Evolutionary conservation across 2,329 filamentous ascomycete genomes (phyloP), one percentile per base, ranked within the genome.

Genomic region (Pestalotiopsis sp.): DNA sequence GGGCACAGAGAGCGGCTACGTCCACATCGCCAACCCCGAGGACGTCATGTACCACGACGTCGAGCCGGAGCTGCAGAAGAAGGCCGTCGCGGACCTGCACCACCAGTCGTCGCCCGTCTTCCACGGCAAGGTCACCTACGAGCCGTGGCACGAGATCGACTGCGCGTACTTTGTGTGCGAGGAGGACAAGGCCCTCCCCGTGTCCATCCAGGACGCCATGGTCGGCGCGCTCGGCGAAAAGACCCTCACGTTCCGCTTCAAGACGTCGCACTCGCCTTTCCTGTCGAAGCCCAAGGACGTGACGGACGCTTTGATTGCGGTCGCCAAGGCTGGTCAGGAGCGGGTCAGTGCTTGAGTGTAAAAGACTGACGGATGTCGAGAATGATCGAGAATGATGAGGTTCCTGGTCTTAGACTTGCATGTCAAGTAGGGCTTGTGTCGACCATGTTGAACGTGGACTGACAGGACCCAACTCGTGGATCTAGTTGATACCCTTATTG

Each of bases 31-130:
- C 23, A 66, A 64, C 3, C 71, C 71, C 12, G 69, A 69, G 49
- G 67, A 70, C 13, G 66, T 70, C 62, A 71, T 73, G 56, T 73
- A 73, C 65, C 70, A 73, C 67, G 72, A 73, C 60, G 70, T 73
- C n/a, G 39, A 63, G 17, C 63, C 67, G 12, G 70, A 68, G 12
- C 60, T 69, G 38, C 66, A 62, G 20, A 65, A 70, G 67, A 49
- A 64, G 6, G 67, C 69, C 56, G 66, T 73, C 9, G 27, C 69
- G 20, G 66, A 64, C 27, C 70, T 73, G 59, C 63, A 69, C 67
- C 69, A 72, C 67, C 68, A 71, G 64, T 73, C 72, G 3, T 68
- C 68, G 20, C 68, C 67, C 23, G 70, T 73, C 1, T 72, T 73
- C 66, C 58, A 31, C 9, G 72, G 72, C 66, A 39, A 45, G 27